Base-by-base conservation (phyloP, 2,329 filamentous ascomycete species). In the Chaetomium strumarium region DNA sequence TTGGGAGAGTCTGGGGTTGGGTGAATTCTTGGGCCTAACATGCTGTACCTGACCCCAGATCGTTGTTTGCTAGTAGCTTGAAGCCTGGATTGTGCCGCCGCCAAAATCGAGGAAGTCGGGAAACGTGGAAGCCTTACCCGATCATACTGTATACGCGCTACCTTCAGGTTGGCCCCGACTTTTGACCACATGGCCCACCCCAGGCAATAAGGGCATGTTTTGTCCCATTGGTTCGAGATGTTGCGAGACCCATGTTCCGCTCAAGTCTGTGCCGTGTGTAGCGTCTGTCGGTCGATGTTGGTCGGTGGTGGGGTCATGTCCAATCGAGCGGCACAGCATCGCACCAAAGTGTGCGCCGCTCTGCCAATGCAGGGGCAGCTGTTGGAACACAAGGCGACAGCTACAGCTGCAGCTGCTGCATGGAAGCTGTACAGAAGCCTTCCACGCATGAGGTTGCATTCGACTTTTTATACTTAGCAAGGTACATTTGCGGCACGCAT, bases 391-490 rank as follows among this genome's bases (percentile, higher is more conserved):
- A 31, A 43, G 9, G 7, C 29, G n/a, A 17, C 34, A 42, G 3
- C 12, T 40, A 19, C 39, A 37, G 30, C 51, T 46, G 50, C 52
- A 51, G 38, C 43, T 51, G 47, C 51, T 51, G 47, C 51, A 42
- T 46, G 49, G 50, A 54, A 54, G 51, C 51, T 47, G 41, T 38
- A 48, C 16, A 49, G 45, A 56, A 56, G 46, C 46, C 42, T 45
- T 31, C 29, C 14, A 4, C 7, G 34, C n/a, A 13, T n/a, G 14
- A 37, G 13, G 34, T 39, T 54, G 42, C 51, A 54, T 49, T 13
- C 7, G 50, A 54, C 51, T 58, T 58, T 58, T 58, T 58, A 58
- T 56, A 58, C 56, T 56, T 58, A 58, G 36, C 5, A 30, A 34
- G 56, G 45, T 53, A 58, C 53, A 42, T 45, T 37, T 14, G 17